These are phyloP conservation scores for Fusarium coicis DNA, from an alignment of 2,329 filamentous ascomycete species.

Conservation along the genomic window DNA sequence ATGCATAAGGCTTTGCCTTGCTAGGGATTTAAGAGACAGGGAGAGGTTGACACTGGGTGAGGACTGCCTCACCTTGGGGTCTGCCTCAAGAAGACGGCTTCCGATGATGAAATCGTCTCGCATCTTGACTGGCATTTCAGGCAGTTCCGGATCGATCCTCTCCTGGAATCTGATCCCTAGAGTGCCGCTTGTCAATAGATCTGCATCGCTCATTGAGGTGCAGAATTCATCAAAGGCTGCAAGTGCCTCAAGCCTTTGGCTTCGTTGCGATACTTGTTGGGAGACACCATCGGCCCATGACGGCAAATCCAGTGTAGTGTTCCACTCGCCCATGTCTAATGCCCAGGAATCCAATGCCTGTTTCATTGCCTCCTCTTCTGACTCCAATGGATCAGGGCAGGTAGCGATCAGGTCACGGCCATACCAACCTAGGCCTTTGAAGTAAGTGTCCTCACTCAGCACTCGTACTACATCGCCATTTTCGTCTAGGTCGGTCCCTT, in stretches of 20 bases:
- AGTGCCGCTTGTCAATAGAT: conserved; percentile 65
- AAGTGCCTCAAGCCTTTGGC: conserved; percentile 53
- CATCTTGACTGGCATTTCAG: conserved; percentile 60
- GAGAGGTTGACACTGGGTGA: conserved; percentile 44
- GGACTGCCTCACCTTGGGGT: conserved; percentile 48
- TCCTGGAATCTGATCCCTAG: conserved; percentile 60
- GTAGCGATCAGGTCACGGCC: conserved; percentile 67
- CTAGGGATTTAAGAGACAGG: conserved; percentile 45
- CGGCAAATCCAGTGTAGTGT: conserved; percentile 53
- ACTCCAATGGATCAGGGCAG: conserved; percentile 50
- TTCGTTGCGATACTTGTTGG: conserved; percentile 13
- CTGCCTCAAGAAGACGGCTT: conserved; percentile 59
- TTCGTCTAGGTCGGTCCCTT: conserved; percentile 74
- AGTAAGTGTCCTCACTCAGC: conserved; percentile 83
- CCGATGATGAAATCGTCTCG: conserved; percentile 64
- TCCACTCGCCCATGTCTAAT: conserved; percentile 70
- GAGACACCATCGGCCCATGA: conserved; percentile 51
- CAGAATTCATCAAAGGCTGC: conserved; percentile 64
- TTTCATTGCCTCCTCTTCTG: conserved; percentile 71
- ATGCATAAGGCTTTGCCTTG: conserved; percentile 40
- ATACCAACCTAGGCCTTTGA: conserved; percentile 80
- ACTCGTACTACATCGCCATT: conserved; percentile 78
- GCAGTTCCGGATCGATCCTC: conserved; percentile 70
- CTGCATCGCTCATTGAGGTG: conserved; percentile 72
- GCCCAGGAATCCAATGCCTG: conserved; percentile 76